A percentile compares a stretch with the other conserved stretches of the same genome.
Conservation (phyloP, 129 eudicot genomes). For the Helianthus annuus region DNA sequence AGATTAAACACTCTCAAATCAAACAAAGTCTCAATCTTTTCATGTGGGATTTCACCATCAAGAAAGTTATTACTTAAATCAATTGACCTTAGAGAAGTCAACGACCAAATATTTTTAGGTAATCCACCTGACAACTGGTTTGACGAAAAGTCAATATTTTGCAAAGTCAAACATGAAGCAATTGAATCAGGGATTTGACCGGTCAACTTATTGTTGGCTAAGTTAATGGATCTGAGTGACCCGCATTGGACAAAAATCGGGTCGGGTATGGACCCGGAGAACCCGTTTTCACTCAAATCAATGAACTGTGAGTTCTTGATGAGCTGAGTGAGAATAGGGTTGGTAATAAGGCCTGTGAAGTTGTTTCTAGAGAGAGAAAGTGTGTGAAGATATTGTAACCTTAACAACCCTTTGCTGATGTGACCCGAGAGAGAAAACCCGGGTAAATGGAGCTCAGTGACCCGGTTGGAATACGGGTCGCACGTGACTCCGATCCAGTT, state of each 20-base stretch:
- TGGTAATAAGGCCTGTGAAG: constrained; percentile 55
- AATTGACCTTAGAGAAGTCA: constrained; percentile 49
- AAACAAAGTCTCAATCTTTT: constrained; percentile 53
- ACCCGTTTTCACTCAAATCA: constrained; percentile 57
- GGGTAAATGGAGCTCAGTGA: constrained; percentile 59
- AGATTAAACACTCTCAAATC: constrained; percentile 59
- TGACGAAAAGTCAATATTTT: constrained; percentile 56
- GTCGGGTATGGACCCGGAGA: constrained; percentile 61
- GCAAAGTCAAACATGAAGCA: constrained; percentile 56
- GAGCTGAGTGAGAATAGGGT: constrained; percentile 58
- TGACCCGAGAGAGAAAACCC: constrained; percentile 78
- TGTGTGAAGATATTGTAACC: constrained; percentile 57
- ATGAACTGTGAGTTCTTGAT: constrained; percentile 42
- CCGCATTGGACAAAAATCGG: constrained; percentile 71
- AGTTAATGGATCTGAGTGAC: constrained; percentile 52
- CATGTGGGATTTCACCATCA: constrained; percentile 71
- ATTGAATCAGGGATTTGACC: constrained; percentile 68
- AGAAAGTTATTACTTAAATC: constrained; percentile 70
- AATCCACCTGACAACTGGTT: constrained; percentile 69
- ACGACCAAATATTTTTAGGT: constrained; percentile 56
- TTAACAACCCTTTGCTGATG: constrained; percentile 61
- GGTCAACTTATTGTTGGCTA: constrained; percentile 61
- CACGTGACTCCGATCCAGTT: constrained; percentile 81
- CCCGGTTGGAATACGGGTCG: constrained; percentile 61
- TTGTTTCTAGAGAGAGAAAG: constrained; percentile 73